Conservation (phyloP, 371 early-diverging fungal species). For the Actinomucor elegans region DNA sequence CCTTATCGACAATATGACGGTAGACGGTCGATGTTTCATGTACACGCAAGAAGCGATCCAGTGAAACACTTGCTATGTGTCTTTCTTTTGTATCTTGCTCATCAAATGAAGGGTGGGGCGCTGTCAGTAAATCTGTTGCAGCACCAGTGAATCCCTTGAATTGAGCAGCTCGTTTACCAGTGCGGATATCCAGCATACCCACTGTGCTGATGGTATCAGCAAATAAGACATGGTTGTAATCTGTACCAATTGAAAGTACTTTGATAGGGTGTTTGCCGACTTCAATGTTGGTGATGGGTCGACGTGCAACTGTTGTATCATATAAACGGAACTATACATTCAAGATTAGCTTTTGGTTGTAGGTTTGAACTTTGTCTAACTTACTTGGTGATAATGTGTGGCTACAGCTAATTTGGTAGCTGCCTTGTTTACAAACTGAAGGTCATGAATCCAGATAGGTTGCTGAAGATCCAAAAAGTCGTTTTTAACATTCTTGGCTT, state of each 20-base stretch:
- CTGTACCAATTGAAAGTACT: slow-evolving; percentile 43
- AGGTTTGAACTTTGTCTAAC: neutral
- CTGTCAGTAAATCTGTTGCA: slow-evolving; percentile 53
- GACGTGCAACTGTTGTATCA: slow-evolving; percentile 66
- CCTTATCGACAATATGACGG: slow-evolving; percentile 62
- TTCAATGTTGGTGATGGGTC: slow-evolving; percentile 68
- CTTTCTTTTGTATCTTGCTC: neutral
- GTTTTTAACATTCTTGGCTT: slow-evolving; percentile 71
- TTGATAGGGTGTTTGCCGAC: slow-evolving; percentile 72
- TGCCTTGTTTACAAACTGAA: slow-evolving; percentile 67
- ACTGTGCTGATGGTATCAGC: slow-evolving; percentile 79
- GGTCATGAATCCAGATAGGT: slow-evolving; percentile 87
- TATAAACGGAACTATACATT: slow-evolving; percentile 70
- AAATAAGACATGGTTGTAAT: slow-evolving; percentile 63
- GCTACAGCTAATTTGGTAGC: slow-evolving; percentile 58
- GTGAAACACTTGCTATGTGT: slow-evolving; percentile 62
- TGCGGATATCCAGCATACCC: slow-evolving; percentile 65
- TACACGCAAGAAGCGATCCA: slow-evolving; percentile 79
- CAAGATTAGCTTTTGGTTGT: too few relatives aligned
- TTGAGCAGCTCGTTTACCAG: slow-evolving; percentile 51
- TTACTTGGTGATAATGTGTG: slow-evolving; percentile 76
- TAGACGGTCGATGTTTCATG: slow-evolving; percentile 64
- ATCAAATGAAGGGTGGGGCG: slow-evolving; percentile 24
- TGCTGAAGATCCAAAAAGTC: slow-evolving; percentile 81
- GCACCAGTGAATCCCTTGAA: slow-evolving; percentile 78